phyloP scores from a whole-genome alignment of 2,329 filamentous ascomycete species.

The Arthroderma sp. region DNA sequence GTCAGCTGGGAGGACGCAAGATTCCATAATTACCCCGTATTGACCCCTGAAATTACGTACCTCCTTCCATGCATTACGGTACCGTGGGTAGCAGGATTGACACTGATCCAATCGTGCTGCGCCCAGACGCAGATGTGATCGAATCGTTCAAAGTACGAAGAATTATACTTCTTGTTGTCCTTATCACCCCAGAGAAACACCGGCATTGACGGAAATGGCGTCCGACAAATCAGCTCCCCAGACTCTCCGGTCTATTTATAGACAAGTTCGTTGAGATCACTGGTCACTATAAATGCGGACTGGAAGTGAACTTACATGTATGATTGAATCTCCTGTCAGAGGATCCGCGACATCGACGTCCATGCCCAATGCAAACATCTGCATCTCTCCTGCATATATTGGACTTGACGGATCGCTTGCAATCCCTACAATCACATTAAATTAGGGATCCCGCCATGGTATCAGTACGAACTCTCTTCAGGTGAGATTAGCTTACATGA shows the following conservation, averaged over 20 bases:
- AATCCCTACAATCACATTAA: constrained; percentile 11
- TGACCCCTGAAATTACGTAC: constrained; percentile 8
- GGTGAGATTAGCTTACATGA: constrained; percentile 15
- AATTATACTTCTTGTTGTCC: constrained; percentile 28
- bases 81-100: constrained; percentile 29
- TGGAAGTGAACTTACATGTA: constrained; percentile 8
- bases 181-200: constrained; percentile 34
- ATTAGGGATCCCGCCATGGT: neutral
- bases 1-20: too few relatives aligned
- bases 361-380: constrained; percentile 33
- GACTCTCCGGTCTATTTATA: constrained; percentile 19
- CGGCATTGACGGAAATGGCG: constrained; percentile 36
- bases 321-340: constrained; percentile 23
- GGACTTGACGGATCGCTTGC: constrained; percentile 32
- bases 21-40: neutral
- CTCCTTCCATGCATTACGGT: constrained; percentile 32
- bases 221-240: constrained; percentile 35
- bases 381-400: constrained; percentile 34
- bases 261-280: neutral
- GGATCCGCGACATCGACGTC: constrained; percentile 35
- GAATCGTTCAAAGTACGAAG: constrained; percentile 35
- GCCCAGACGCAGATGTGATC: constrained; percentile 25
- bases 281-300: constrained; percentile 1
- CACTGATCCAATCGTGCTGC: constrained; percentile 30
- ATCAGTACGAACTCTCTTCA: neutral